Percentiles rank a stretch among this genome's conserved stretches.
Evolutionary conservation across 1,139 yeast genomes (phyloP).

Genomic region (Groenewaldozyma auringiensis): DNA sequence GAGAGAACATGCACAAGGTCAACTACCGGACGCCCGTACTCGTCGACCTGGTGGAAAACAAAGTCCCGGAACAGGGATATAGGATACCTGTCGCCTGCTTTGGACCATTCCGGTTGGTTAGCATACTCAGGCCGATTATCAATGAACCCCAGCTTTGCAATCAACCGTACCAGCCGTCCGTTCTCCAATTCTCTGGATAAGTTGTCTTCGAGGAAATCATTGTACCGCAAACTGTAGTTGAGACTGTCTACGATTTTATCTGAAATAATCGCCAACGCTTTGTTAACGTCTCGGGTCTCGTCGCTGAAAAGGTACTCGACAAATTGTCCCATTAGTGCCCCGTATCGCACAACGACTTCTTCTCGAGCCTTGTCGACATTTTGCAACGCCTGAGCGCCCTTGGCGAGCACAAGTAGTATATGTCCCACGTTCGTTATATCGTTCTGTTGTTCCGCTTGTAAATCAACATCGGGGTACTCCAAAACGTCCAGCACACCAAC

Average conservation of each 20-base stretch:
- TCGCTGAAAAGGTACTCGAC: conserved; percentile 13
- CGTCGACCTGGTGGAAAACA: conserved; percentile 79
- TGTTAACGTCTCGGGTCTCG: conserved; percentile 9
- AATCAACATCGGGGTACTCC: conserved; percentile 28
- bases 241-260: conserved; percentile 20
- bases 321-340: conserved; percentile 17
- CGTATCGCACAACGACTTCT: conserved; percentile 14
- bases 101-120: conserved; percentile 56
- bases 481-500: conserved; percentile 69
- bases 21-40: conserved; percentile 64
- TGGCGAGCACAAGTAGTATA: conserved; percentile 49
- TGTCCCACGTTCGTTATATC: conserved; percentile 55
- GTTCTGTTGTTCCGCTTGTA: conserved; percentile 35
- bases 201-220: conserved; percentile 61
- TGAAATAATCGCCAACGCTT: conserved; percentile 18
- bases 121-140: conserved; percentile 66
- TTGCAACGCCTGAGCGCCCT: conserved; percentile 26
- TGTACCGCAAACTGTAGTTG: conserved; percentile 49
- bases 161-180: conserved; percentile 72
- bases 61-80: conserved; percentile 74
- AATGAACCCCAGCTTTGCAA: conserved; percentile 73
- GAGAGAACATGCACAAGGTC: conserved; percentile 78
- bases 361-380: conserved; percentile 16
- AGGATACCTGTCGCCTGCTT: conserved; percentile 68
- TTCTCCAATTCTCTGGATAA: conserved; percentile 75